A percentile compares a stretch with the other conserved stretches of the same genome.
phyloP scores from a whole-genome alignment of 352 stramenopile species.

The Pythium inflatum region DNA sequence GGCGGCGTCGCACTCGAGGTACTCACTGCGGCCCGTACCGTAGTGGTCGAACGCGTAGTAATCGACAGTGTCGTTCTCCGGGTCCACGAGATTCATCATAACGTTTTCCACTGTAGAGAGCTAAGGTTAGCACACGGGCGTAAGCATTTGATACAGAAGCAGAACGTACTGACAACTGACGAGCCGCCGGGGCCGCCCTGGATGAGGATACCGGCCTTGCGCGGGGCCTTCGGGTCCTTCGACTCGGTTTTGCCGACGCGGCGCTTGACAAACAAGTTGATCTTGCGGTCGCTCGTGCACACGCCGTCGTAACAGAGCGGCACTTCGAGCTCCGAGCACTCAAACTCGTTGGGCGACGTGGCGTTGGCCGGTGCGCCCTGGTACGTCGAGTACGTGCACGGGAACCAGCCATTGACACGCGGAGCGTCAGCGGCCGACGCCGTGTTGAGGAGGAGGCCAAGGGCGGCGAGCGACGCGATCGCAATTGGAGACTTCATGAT shows the following conservation, averaged over 20 bases:
- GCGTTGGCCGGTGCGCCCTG: constrained; percentile 9
- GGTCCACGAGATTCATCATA: constrained; percentile 17
- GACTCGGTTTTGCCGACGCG: background rate
- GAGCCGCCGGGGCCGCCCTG: constrained; percentile 31
- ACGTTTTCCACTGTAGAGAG: constrained; percentile 9
- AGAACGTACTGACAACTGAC: constrained; percentile 16
- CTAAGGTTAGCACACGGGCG: background rate
- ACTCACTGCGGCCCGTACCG: constrained; percentile 35
- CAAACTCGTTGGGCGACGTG: constrained; percentile 30
- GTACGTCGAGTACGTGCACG: constrained; percentile 43
- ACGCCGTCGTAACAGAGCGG: constrained; percentile 65
- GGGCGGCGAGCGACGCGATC: constrained; percentile 7
- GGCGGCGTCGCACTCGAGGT: constrained; percentile 33
- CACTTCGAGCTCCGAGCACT: constrained; percentile 70
- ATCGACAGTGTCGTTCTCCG: constrained; percentile 21
- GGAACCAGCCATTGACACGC: constrained; percentile 66
- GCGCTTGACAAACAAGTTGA: constrained; percentile 36
- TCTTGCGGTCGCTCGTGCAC: constrained; percentile 20
- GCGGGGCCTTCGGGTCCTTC: background rate
- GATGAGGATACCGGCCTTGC: constrained; percentile 25
- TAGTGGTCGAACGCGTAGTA: constrained; percentile 44
- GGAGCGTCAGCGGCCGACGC: background rate
- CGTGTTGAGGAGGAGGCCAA: background rate
- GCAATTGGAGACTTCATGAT: constrained; percentile 13
- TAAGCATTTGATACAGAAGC: background rate